A percentile compares a stretch with the other conserved stretches of the same genome.
Evolutionary conservation across 2,329 filamentous ascomycete species (phyloP).

Genomic region (Colletotrichum sojae): DNA sequence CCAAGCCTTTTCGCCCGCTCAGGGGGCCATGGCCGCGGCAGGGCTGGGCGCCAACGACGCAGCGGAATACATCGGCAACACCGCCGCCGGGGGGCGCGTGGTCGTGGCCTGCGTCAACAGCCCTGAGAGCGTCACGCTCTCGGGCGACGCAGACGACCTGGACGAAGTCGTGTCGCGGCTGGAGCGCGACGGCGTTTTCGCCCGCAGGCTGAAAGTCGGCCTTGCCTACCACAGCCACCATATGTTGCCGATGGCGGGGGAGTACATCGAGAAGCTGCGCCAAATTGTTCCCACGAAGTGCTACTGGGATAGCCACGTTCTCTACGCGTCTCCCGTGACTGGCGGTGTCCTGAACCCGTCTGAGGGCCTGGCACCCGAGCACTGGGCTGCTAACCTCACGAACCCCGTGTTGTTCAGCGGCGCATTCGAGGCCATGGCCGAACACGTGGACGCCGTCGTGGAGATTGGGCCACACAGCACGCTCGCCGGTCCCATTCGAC

Average conservation of each 20-base stretch:
- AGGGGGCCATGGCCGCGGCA: slow-evolving; percentile 69
- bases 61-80: slow-evolving; percentile 43
- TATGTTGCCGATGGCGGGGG: slow-evolving; percentile 24
- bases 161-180: slow-evolving; percentile 48
- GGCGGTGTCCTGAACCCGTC: too few species aligned
- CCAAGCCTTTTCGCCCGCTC: not conserved
- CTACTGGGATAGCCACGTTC: too few species aligned
- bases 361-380: not conserved
- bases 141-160: slow-evolving; percentile 42
- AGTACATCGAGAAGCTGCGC: too few species aligned
- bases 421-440: not conserved
- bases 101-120: slow-evolving; percentile 63
- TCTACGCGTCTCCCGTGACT: too few species aligned
- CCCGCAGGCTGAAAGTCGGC: slow-evolving; percentile 41
- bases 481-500: slow-evolving; percentile 41
- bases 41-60: slow-evolving; percentile 60
- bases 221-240: slow-evolving; percentile 42
- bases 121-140: slow-evolving; percentile 65
- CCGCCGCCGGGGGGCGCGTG: slow-evolving; percentile 38
- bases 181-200: slow-evolving; percentile 31
- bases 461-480: slow-evolving; percentile 44
- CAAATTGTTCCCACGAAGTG: too few species aligned
- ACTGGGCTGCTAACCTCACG: not conserved
- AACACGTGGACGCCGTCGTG: not conserved
- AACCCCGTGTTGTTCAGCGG: not conserved